phyloP scores from a whole-genome alignment of 2,329 filamentous ascomycete species.

The Fusarium sp. region DNA sequence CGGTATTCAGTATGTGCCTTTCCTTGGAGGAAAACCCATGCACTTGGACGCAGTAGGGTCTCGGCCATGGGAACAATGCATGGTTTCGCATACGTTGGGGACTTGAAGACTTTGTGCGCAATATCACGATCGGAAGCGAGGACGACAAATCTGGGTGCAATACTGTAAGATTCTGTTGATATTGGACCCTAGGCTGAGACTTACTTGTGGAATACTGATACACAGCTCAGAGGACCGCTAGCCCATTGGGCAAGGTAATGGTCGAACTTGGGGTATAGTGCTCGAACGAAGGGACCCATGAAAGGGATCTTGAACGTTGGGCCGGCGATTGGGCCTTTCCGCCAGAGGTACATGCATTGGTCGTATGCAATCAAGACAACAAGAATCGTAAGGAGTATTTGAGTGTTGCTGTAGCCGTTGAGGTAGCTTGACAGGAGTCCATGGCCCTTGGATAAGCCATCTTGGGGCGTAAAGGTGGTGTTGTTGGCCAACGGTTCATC shows the following conservation, averaged over 20 bases:
- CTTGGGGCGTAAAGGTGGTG: not conserved
- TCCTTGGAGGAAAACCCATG: slow-evolving; percentile 85
- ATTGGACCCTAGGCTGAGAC: not conserved
- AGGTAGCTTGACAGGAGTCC: slow-evolving; percentile 29
- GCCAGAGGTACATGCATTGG: slow-evolving; percentile 67
- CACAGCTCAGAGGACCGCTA: slow-evolving; percentile 82
- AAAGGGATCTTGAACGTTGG: slow-evolving; percentile 74
- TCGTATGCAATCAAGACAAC: slow-evolving; percentile 55
- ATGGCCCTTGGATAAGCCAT: not conserved
- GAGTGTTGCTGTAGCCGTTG: slow-evolving; percentile 10
- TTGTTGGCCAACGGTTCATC: not conserved
- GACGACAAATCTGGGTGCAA: slow-evolving; percentile 74
- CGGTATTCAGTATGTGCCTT: slow-evolving; percentile 82
- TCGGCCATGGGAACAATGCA: slow-evolving; percentile 83
- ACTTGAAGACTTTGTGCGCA: slow-evolving; percentile 86
- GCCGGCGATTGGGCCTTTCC: slow-evolving; percentile 73
- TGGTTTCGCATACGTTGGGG: slow-evolving; percentile 78
- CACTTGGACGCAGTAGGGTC: slow-evolving; percentile 73
- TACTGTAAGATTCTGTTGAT: not conserved
- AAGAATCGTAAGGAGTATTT: slow-evolving; percentile 49
- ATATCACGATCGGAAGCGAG: slow-evolving; percentile 82
- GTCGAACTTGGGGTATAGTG: slow-evolving; percentile 78
- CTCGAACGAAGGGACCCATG: slow-evolving; percentile 82
- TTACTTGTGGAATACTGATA: slow-evolving; percentile 88
- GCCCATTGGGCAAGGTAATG: slow-evolving; percentile 82